These are phyloP conservation scores for Cladosporium sp. DNA, from an alignment of 2,329 filamentous ascomycete genomes.

Conservation along the genomic window DNA sequence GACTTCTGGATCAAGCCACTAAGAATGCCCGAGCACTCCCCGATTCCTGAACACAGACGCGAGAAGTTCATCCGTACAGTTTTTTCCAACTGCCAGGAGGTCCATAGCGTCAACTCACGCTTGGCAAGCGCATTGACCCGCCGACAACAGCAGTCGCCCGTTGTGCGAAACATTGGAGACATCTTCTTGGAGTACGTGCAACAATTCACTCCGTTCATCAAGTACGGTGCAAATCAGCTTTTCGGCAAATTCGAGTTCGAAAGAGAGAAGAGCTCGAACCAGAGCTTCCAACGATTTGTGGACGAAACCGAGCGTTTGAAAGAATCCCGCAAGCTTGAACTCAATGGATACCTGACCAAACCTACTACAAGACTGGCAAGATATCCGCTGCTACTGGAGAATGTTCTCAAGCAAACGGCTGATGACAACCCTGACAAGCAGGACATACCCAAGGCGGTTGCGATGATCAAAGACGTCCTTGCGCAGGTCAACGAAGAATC, in stretches of 20 bases:
- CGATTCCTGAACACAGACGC: constrained; percentile 80
- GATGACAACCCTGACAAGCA: constrained; percentile 85
- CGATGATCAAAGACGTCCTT: constrained; percentile 80
- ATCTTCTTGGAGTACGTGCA: constrained; percentile 91
- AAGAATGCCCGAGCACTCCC: constrained; percentile 70
- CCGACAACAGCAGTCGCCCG: constrained; percentile 82
- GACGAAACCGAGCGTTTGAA: constrained; percentile 95
- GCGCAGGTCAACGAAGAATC: constrained; percentile 89
- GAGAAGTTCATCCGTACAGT: constrained; percentile 92
- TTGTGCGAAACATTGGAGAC: constrained; percentile 86
- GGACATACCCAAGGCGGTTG: constrained; percentile 86
- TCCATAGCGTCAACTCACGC: constrained; percentile 83
- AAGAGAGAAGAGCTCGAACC: constrained; percentile 84
- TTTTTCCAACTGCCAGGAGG: constrained; percentile 93
- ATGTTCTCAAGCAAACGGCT: constrained; percentile 85
- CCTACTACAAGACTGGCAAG: constrained; percentile 91
- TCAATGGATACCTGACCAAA: constrained; percentile 97
- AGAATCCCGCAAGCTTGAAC: constrained; percentile 90
- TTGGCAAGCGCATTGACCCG: constrained; percentile 85
- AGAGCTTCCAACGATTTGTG: constrained; percentile 82
- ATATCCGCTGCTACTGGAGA: constrained; percentile 88
- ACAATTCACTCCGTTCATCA: constrained; percentile 91
- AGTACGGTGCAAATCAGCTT: constrained; percentile 91
- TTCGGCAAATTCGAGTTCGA: constrained; percentile 98
- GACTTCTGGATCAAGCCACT: constrained; percentile 98